Evolutionary conservation across 768 basidiomycete genomes (phyloP).

Genomic region (Scleroderma citrinum): DNA sequence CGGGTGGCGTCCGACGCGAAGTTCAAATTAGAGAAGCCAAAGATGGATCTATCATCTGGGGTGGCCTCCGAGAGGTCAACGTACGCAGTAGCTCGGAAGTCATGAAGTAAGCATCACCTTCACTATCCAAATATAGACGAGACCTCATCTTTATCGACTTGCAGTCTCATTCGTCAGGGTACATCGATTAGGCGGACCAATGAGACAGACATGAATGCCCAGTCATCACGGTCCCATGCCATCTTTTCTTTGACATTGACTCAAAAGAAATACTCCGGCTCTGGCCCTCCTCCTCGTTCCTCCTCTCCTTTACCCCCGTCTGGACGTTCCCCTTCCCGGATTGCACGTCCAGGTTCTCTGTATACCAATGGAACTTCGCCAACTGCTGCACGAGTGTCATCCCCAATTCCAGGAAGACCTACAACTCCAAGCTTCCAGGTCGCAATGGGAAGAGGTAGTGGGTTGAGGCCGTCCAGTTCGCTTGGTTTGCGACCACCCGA

Average conservation of each 20-base stretch:
- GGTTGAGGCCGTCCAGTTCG: slow-evolving; percentile 71
- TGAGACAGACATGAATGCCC: slow-evolving; percentile 98
- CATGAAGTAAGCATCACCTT: slow-evolving; percentile 65
- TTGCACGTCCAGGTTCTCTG: slow-evolving; percentile 79
- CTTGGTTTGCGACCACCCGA: slow-evolving; percentile 64
- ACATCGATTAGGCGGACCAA: slow-evolving; percentile 90
- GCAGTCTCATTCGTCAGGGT: slow-evolving; percentile 81
- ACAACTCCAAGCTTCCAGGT: slow-evolving; percentile 72
- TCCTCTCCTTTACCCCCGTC: slow-evolving; percentile 70
- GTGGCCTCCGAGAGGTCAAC: slow-evolving; percentile 85
- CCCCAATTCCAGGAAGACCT: slow-evolving; percentile 74
- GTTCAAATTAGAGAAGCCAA: slow-evolving; percentile 97
- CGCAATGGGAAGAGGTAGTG: slow-evolving; percentile 65
- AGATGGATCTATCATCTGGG: slow-evolving; percentile 95
- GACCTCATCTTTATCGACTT: slow-evolving; percentile 18
- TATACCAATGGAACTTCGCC: slow-evolving; percentile 40
- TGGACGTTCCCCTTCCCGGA: slow-evolving; percentile 71
- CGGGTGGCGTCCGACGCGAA: slow-evolving; percentile 62
- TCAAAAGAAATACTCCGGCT: slow-evolving; percentile 81
- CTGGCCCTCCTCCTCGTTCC: slow-evolving; percentile 63
- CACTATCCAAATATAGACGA: slow-evolving; percentile 3
- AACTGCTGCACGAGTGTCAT: slow-evolving; percentile 46
- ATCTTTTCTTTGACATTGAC: slow-evolving; percentile 95
- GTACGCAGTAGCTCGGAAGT: slow-evolving; percentile 85
- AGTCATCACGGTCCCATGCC: slow-evolving; percentile 96